Base-by-base conservation (phyloP, 768 basidiomycete species). In the Hebeloma cylindrosporum region DNA sequence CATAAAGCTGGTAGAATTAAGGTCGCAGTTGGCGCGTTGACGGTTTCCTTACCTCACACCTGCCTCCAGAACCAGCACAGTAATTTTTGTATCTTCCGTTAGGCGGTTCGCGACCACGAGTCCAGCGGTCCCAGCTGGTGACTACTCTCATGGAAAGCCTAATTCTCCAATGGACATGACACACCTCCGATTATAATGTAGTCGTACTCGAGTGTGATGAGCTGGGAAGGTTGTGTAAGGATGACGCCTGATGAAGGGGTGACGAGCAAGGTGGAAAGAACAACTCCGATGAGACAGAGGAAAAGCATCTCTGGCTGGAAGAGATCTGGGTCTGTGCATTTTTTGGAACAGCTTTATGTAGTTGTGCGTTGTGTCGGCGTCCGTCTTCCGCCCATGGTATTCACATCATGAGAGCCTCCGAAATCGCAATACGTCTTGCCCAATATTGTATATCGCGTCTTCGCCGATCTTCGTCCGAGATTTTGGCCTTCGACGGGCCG, bases 41-140 rank as follows among this genome's bases (percentile, higher is more conserved):
- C n/a, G n/a, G n/a, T n/a, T n/a, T n/a, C n/a, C 30, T 13, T 18
- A 80, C 82, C 80, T 83, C 44, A 63, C 56, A 4, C 81, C 81
- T 0, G 78, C 74, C 54, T 83, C 81, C 6, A 82, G 58, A 4
- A 83, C 57, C 9, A 80, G 63, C 0, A 82, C 79, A 1, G 65
- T 67, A 4, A 74, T 60, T 1, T 51, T 59, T 0, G 74, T 68
- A 45, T 80, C 62, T 54, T 81, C 80, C 5, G 72, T 73, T 5
- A 82, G 60, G 7, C 80, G 67, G 11, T 75, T 68, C 0, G 80
- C 80, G 13, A 82, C 60, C 0, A 72, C 77, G 42, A 77, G 78
- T 3, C 81, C 81, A 1, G 78, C 71, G 25, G 77, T 80, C 14
- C 81, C 80, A 33, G 62, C 71, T 61, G n/a, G n/a, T n/a, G n/a